Evolutionary conservation across 2,329 filamentous ascomycete species (phyloP).

Genomic region (Fusarium sp.): DNA sequence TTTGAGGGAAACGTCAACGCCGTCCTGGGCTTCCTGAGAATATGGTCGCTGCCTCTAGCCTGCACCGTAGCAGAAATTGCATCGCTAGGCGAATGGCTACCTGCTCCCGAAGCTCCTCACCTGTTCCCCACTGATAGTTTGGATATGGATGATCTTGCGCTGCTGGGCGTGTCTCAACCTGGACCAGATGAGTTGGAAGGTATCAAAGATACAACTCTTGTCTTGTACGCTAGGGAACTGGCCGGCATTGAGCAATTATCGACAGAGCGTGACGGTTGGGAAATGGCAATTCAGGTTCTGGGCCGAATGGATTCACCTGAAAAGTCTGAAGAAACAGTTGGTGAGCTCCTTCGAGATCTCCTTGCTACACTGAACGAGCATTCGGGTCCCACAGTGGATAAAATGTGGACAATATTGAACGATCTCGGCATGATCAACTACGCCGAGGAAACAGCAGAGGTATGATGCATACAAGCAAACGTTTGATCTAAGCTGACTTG

Average conservation of each 20-base stretch:
- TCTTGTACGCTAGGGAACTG: constrained; percentile 76
- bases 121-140: constrained; percentile 70
- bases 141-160: constrained; percentile 84
- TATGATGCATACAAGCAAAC: constrained; percentile 52
- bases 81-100: constrained; percentile 84
- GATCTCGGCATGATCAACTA: constrained; percentile 81
- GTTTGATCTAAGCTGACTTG: constrained; percentile 39
- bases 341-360: constrained; percentile 72
- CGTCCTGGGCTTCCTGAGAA: constrained; percentile 75
- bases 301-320: constrained; percentile 80
- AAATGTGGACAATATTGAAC: constrained; percentile 80
- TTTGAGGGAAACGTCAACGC: constrained; percentile 85
- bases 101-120: constrained; percentile 51
- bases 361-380: constrained; percentile 70
- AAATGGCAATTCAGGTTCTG: constrained; percentile 83
- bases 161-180: constrained; percentile 73
- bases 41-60: constrained; percentile 83
- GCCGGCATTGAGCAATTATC: constrained; percentile 63
- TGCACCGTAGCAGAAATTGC: constrained; percentile 84
- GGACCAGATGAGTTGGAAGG: constrained; percentile 69
- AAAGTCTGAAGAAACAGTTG: constrained; percentile 77
- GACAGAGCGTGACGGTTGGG: constrained; percentile 77
- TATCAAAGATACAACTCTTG: constrained; percentile 81
- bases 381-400: constrained; percentile 78
- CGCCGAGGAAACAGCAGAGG: constrained; percentile 83